Conservation (phyloP, 2,329 filamentous ascomycete genomes). For the Aspergillus japonicus region DNA sequence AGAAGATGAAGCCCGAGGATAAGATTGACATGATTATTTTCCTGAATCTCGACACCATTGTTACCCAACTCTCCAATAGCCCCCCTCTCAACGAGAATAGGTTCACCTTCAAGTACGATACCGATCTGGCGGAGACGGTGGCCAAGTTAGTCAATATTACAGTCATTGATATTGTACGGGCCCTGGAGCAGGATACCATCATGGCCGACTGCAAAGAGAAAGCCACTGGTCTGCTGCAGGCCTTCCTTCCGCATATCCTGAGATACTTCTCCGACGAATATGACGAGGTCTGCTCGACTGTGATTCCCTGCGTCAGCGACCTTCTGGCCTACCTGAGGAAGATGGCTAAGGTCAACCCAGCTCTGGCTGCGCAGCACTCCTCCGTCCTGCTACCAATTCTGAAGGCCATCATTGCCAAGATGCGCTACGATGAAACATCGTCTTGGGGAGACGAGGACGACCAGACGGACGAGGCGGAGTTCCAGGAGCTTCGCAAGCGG, state of each 20-base stretch:
- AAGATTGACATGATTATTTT: conserved; percentile 94
- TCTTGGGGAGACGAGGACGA: conserved; percentile 93
- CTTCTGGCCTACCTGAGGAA: conserved; percentile 88
- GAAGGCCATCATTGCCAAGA: conserved; percentile 89
- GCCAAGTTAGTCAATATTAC: conserved; percentile 93
- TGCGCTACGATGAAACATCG: conserved; percentile 95
- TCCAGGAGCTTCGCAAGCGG: conserved; percentile 87
- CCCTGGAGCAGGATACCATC: conserved; percentile 67
- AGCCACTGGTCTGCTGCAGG: conserved; percentile 77
- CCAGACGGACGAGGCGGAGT: conserved; percentile 94
- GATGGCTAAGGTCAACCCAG: conserved; percentile 60
- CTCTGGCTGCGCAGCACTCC: conserved; percentile 72
- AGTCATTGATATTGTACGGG: conserved; percentile 80
- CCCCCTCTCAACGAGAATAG: conserved; percentile 76
- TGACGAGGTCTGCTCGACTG: conserved; percentile 94
- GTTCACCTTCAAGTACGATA: conserved; percentile 85
- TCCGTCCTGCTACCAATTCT: conserved; percentile 83
- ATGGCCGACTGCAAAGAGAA: conserved; percentile 66
- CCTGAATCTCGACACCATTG: conserved; percentile 80
- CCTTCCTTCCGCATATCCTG: conserved; percentile 81
- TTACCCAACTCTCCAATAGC: conserved; percentile 80
- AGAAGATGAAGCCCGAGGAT: conserved; percentile 94
- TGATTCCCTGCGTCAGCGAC: conserved; percentile 90
- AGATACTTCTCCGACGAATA: conserved; percentile 98
- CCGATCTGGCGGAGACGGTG: conserved; percentile 89